Evolutionary conservation across 768 basidiomycete genomes (phyloP).

Genomic region (Leucosporidium creatinivorum): DNA sequence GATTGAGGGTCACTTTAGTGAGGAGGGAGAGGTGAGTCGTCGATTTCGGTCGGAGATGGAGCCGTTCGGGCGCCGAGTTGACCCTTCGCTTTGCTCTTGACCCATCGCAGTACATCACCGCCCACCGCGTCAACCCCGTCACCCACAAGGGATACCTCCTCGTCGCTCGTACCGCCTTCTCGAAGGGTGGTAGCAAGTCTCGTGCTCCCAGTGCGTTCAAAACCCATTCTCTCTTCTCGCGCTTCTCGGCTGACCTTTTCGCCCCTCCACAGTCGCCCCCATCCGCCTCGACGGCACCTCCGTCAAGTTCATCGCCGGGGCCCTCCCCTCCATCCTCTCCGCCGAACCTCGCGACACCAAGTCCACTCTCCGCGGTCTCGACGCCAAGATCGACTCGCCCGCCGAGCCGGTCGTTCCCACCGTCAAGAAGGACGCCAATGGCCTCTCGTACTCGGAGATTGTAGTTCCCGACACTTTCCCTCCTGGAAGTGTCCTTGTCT

Average conservation of each 20-base stretch:
- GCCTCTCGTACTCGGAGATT: constrained; percentile 63
- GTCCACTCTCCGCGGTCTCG: constrained; percentile 28
- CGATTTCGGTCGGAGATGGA: neutral
- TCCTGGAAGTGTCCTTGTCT: constrained; percentile 91
- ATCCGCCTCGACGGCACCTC: constrained; percentile 73
- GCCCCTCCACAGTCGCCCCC: constrained; percentile 59
- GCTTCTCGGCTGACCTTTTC: neutral
- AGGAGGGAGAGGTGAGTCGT: constrained; percentile 79
- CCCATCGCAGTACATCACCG: constrained; percentile 68
- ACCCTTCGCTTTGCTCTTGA: neutral
- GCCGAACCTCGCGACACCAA: constrained; percentile 46
- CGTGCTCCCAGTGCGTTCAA: constrained; percentile 62
- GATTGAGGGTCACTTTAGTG: constrained; percentile 90
- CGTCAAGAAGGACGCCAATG: constrained; percentile 36
- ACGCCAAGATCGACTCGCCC: constrained; percentile 15
- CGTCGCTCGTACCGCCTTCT: constrained; percentile 84
- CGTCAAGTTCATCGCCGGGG: constrained; percentile 73
- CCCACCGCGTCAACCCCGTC: constrained; percentile 82
- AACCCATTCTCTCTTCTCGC: neutral
- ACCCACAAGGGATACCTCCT: constrained; percentile 89
- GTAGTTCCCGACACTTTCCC: constrained; percentile 80
- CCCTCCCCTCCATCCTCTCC: constrained; percentile 60
- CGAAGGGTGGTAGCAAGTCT: constrained; percentile 61
- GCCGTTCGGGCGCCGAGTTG: neutral
- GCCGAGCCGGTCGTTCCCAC: neutral